These are phyloP conservation scores for Candida sonorensis DNA, from an alignment of 805 yeast species.

Conservation along the genomic window DNA sequence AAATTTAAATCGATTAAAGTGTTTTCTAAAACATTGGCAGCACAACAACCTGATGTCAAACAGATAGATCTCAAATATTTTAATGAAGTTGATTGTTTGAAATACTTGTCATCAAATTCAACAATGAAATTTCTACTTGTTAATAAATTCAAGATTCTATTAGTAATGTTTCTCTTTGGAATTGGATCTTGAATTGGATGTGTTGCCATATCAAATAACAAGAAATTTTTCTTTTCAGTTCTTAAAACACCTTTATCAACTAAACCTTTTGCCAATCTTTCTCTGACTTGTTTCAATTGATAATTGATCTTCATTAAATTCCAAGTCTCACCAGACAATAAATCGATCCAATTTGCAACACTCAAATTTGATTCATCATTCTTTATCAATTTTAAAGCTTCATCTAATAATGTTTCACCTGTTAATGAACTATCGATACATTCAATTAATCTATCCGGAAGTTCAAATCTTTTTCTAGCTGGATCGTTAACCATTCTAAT, in stretches of 20 bases:
- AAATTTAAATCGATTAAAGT: slow-evolving; percentile 69
- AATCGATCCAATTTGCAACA: slow-evolving; percentile 88
- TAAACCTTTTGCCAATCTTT: slow-evolving; percentile 89
- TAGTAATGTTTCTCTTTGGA: slow-evolving; percentile 74
- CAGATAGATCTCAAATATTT: slow-evolving; percentile 72
- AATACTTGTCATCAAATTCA: slow-evolving; percentile 49
- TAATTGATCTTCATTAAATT: slow-evolving; percentile 88
- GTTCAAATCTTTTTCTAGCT: slow-evolving; percentile 80
- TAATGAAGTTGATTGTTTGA: slow-evolving; percentile 63
- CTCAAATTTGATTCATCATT: slow-evolving; percentile 70
- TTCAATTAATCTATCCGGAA: slow-evolving; percentile 81
- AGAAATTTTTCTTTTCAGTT: slow-evolving; percentile 91
- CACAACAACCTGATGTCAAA: slow-evolving; percentile 83
- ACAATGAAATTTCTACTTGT: slow-evolving; percentile 64
- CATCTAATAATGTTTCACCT: slow-evolving; percentile 93
- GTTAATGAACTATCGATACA: slow-evolving; percentile 81
- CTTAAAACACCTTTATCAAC: slow-evolving; percentile 95
- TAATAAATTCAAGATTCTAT: slow-evolving; percentile 63
- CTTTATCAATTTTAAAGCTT: slow-evolving; percentile 85
- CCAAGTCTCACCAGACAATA: slow-evolving; percentile 96
- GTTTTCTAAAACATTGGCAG: slow-evolving; percentile 94
- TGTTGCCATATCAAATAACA: slow-evolving; percentile 96
- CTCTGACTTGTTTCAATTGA: slow-evolving; percentile 96
- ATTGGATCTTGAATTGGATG: slow-evolving; percentile 88
- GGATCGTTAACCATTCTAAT: slow-evolving; percentile 89